Conservation (phyloP, 768 basidiomycete species). For the Cubamyces lactineus region DNA sequence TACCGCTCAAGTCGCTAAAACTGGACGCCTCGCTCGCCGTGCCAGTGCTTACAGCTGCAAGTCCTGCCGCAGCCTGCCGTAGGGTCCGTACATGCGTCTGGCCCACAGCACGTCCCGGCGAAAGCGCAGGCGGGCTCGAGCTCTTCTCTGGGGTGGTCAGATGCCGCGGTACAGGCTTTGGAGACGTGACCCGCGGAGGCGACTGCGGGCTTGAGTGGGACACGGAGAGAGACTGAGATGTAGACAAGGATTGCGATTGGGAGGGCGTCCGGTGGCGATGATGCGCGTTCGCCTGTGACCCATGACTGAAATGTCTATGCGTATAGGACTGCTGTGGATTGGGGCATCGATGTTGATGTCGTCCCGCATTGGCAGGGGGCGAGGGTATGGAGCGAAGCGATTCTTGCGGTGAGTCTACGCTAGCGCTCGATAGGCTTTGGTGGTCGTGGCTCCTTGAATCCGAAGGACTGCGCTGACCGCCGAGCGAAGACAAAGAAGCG, state of each 20-base stretch:
- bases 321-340: conserved; percentile 7
- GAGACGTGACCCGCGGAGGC: conserved; percentile 17
- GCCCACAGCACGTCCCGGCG: conserved; percentile 56
- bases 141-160: conserved; percentile 57
- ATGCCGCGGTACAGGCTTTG: conserved; percentile 24
- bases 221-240: conserved; percentile 12
- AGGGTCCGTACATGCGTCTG: conserved; percentile 33
- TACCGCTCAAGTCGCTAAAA: conserved; percentile 87
- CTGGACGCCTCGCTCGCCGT: conserved; percentile 77
- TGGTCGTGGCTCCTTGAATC: conserved; percentile 53
- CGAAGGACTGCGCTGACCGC: conserved; percentile 44
- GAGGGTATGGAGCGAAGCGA: conserved; percentile 86
- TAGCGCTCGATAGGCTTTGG: conserved; percentile 73
- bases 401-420: conserved; percentile 70
- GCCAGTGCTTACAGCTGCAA: conserved; percentile 60
- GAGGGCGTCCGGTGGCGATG: conserved; percentile 8
- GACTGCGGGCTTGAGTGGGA: conserved; percentile 19
- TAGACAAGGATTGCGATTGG: conserved; percentile 11
- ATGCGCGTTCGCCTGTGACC: neutral
- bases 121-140: conserved; percentile 62
- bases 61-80: conserved; percentile 16
- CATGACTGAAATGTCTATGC: conserved; percentile 11
- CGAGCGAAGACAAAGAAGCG: conserved; percentile 24
- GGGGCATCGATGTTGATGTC: conserved; percentile 29
- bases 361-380: conserved; percentile 59